Percentiles rank a stretch among this genome's conserved stretches.
These are phyloP conservation scores for Macrolepiota dolichaula DNA, from an alignment of 768 basidiomycete genomes.

Conservation along the genomic window DNA sequence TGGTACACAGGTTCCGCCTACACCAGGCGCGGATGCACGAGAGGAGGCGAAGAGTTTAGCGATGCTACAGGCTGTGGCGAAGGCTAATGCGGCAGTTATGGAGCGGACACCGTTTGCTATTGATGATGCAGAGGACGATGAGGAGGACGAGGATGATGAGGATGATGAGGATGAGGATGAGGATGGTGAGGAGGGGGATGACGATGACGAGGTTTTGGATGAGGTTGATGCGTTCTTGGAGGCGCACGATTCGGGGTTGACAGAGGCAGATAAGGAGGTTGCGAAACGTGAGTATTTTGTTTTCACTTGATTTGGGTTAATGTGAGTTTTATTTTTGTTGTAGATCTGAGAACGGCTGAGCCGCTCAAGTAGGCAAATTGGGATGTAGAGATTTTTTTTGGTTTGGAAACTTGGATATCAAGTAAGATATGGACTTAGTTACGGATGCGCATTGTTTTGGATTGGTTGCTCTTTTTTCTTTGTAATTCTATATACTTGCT, in stretches of 20 bases:
- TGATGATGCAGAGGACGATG: conserved; percentile 76
- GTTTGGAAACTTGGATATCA: background rate
- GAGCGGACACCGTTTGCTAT: conserved; percentile 96
- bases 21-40: background rate
- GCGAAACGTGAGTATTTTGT: conserved; percentile 57
- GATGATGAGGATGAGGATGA: conserved; percentile 76
- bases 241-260: conserved; percentile 84
- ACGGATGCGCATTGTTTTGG: background rate
- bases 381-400: background rate
- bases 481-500: conserved; percentile 6
- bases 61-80: conserved; percentile 66
- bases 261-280: conserved; percentile 73
- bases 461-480: background rate
- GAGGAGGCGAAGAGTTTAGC: conserved; percentile 39
- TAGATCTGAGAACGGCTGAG: conserved; percentile 26
- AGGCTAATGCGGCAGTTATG: conserved; percentile 82
- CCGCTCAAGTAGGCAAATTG: conserved; percentile 19
- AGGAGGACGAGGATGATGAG: conserved; percentile 54
- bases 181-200: conserved; percentile 73
- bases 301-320: background rate
- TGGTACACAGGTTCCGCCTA: conserved; percentile 26
- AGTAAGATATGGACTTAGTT: background rate
- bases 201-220: conserved; percentile 71
- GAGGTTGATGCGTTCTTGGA: conserved; percentile 69
- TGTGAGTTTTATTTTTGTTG: background rate